Evolutionary conservation across 192 early-diverging fungal genomes (phyloP), one percentile per base, ranked within the genome.

Genomic region (Spizellomyces punctatus): DNA sequence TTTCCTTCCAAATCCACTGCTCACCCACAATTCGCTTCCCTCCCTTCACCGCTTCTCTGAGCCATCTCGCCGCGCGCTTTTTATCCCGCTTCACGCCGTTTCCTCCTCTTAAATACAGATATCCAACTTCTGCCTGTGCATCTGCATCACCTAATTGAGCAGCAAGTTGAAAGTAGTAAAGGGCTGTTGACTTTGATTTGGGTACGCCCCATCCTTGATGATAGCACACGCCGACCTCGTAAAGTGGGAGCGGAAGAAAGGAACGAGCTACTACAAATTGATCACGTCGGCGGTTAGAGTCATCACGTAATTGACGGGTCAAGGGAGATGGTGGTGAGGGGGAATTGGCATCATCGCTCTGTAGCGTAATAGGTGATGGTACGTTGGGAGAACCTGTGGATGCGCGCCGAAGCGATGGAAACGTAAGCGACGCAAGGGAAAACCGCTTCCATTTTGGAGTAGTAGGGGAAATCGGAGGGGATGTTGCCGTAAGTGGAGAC

Each of bases 141-240:
- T 78, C 77, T 6, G 67, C 21, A 50, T 78, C 77, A 5, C 77
- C 77, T 10, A 78, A 62, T n/a, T 60, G 50, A 3, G 77, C 72
- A 5, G 77, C 72, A 9, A 63, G 67, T 21, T 56, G 60, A 58
- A 71, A 78, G 52, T 76, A 78, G 50, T 76, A 78, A 6, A 71
- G 22, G 44, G 77, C 72, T 4, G 72, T 65, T 8, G 67, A 67
- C 41, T 42, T 6, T 9, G 55, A 67, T 10, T 58, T 65, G 46
- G 77, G 73, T 12, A 78, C 45, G 16, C 77, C 77, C 77, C 77
- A 78, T 16, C 77, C 77, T 21, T 78, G 77, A 8, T 58, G 21
- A 17, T 71, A 76, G 16, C 65, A 75, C 17, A 76, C 64, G 12
- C 61, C 77, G 4, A 78, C 48, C 65, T 78, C 73, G 69, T 69